These are phyloP conservation scores for Pleurotus sapidus DNA, from an alignment of 768 basidiomycete genomes.

Conservation along the genomic window DNA sequence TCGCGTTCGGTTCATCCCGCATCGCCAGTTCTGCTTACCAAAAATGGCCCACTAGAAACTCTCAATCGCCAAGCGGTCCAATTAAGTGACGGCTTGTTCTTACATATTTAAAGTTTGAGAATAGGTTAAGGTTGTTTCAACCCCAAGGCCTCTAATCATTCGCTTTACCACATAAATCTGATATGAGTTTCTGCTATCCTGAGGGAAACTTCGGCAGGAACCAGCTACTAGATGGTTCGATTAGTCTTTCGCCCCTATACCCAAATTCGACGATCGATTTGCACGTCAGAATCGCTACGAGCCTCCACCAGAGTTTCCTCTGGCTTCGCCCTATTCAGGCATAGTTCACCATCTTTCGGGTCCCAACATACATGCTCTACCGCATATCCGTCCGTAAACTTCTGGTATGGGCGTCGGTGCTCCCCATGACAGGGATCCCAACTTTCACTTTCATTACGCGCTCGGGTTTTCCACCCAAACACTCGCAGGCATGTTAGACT, in stretches of 20 bases:
- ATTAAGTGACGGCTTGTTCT: conserved; percentile 81
- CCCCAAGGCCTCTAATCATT: conserved; percentile 93
- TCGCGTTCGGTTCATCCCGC: conserved; percentile 69
- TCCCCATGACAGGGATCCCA: conserved; percentile 59
- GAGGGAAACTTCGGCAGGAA: conserved; percentile 81
- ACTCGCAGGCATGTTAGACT: conserved; percentile 84
- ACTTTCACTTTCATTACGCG: conserved; percentile 76
- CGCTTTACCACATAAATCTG: conserved; percentile 73
- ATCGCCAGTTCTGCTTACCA: conserved; percentile 69
- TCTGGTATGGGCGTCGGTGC: conserved; percentile 76
- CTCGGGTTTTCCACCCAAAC: conserved; percentile 90
- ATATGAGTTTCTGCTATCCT: conserved; percentile 63
- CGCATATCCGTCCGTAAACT: conserved; percentile 71
- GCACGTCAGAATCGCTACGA: conserved; percentile 95
- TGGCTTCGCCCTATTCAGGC: conserved; percentile 88
- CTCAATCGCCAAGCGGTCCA: conserved; percentile 81
- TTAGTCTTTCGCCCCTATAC: conserved; percentile 96
- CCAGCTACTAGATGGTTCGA: conserved; percentile 82
- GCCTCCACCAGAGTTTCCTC: conserved; percentile 96
- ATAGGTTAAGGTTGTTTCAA: conserved; percentile 85
- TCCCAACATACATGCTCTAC: conserved; percentile 85
- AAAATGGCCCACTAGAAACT: conserved; percentile 82
- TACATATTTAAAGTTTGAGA: conserved; percentile 84
- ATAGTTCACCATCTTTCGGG: conserved; percentile 92
- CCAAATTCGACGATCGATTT: conserved; percentile 94